These are phyloP conservation scores for Pythium sp. DNA, from an alignment of 352 stramenopile genomes.

Conservation along the genomic window DNA sequence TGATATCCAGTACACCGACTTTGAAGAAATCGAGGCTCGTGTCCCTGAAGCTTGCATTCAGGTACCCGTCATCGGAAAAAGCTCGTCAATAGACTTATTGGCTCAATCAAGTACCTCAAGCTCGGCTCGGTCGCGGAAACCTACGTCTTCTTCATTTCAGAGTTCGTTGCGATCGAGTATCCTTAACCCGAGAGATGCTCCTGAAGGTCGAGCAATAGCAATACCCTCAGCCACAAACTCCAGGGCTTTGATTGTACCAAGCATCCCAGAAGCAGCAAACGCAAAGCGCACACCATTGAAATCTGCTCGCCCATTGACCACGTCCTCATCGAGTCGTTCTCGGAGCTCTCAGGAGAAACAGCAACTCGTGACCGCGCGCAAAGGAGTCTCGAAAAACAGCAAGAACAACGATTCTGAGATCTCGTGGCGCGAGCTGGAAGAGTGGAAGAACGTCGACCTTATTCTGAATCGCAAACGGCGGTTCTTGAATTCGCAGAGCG, in stretches of 20 bases:
- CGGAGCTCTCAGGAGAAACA: background rate
- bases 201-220: background rate
- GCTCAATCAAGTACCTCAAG: background rate
- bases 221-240: background rate
- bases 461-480: conserved; percentile 53
- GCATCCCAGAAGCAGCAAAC: background rate
- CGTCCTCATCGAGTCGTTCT: background rate
- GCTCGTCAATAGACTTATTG: background rate
- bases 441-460: conserved; percentile 59
- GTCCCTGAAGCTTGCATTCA: conserved; percentile 7
- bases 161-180: background rate
- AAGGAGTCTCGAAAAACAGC: background rate
- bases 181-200: background rate
- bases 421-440: conserved; percentile 43
- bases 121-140: background rate
- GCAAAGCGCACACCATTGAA: background rate
- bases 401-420: background rate
- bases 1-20: conserved; percentile 15
- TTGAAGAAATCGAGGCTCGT: conserved; percentile 17
- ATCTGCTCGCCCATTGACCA: background rate
- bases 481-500: conserved; percentile 35
- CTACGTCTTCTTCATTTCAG: background rate
- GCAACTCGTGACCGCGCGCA: background rate
- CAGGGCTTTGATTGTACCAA: background rate
- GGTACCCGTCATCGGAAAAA: background rate